These are phyloP conservation scores for Arachnopeziza araneosa DNA, from an alignment of 2,329 filamentous ascomycete species.

Conservation along the genomic window DNA sequence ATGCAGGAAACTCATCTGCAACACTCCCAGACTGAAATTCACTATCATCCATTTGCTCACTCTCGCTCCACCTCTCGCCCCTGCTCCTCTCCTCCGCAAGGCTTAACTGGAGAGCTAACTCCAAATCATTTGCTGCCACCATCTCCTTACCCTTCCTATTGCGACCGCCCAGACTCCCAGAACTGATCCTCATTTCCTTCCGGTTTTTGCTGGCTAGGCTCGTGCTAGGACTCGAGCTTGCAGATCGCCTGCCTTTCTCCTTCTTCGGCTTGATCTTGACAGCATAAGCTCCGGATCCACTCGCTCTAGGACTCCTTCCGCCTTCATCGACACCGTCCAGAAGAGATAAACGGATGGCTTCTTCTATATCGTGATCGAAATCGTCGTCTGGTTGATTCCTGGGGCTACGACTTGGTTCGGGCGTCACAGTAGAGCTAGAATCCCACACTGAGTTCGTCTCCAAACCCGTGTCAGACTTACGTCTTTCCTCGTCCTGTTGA, in stretches of 20 bases:
- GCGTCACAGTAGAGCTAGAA: background rate
- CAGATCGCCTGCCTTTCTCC: conserved; percentile 36
- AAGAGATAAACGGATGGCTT: conserved; percentile 56
- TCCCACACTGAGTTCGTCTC: conserved; percentile 34
- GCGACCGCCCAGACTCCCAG: conserved; percentile 3
- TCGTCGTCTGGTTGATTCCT: conserved; percentile 35
- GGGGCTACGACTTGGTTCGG: background rate
- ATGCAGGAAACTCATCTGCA: conserved; percentile 37
- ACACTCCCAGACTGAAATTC: conserved; percentile 9
- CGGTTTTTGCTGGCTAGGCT: conserved; percentile 15
- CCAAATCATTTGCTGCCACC: conserved; percentile 46
- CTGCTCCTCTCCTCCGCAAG: conserved; percentile 46
- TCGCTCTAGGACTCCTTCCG: conserved; percentile 40
- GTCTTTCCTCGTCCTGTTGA: conserved; percentile 49
- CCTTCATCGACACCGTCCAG: conserved; percentile 48
- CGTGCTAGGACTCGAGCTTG: conserved; percentile 25
- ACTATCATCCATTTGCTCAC: background rate
- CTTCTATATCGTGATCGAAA: conserved; percentile 56
- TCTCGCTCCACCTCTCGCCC: conserved; percentile 21
- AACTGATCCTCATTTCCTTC: conserved; percentile 21
- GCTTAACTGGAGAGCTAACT: conserved; percentile 55
- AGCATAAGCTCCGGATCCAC: conserved; percentile 41
- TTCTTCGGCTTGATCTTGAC: conserved; percentile 41
- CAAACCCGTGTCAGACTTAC: conserved; percentile 45
- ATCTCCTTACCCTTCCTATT: background rate